Conservation (phyloP, 495 filamentous ascomycete genomes). For the Clohesyomyces aquaticus region DNA sequence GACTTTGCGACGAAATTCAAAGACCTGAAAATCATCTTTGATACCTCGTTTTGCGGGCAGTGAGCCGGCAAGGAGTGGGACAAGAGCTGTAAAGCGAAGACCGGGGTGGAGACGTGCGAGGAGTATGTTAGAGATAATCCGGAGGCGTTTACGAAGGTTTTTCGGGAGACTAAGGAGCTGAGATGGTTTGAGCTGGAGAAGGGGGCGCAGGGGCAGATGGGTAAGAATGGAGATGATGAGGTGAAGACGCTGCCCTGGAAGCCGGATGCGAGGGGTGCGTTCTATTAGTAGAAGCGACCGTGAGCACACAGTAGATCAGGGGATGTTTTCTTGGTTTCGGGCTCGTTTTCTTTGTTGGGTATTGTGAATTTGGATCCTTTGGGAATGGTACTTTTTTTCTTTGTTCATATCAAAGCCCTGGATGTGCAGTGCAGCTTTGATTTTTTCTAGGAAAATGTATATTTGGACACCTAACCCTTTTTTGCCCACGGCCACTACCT, state of each 20-base stretch:
- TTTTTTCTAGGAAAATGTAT: too few species aligned
- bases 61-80: constrained; percentile 52
- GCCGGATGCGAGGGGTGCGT: neutral
- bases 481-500: too few species aligned
- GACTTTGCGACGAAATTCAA: constrained; percentile 64
- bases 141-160: constrained; percentile 41
- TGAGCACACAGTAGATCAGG: too few species aligned
- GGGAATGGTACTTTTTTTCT: too few species aligned
- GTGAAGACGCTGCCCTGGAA: too few species aligned
- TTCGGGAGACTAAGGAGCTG: constrained; percentile 40
- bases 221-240: neutral
- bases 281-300: too few species aligned
- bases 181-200: constrained; percentile 24
- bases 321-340: too few species aligned
- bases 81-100: constrained; percentile 27
- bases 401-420: too few species aligned
- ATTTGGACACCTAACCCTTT: too few species aligned
- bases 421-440: too few species aligned
- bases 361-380: neutral
- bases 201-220: neutral
- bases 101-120: constrained; percentile 37
- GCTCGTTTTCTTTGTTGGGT: neutral
- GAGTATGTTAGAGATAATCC: constrained; percentile 44
- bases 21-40: constrained; percentile 68
- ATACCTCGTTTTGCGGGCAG: constrained; percentile 70